Conservation (phyloP, 352 stramenopile species). For the Pythium chondricola region DNA sequence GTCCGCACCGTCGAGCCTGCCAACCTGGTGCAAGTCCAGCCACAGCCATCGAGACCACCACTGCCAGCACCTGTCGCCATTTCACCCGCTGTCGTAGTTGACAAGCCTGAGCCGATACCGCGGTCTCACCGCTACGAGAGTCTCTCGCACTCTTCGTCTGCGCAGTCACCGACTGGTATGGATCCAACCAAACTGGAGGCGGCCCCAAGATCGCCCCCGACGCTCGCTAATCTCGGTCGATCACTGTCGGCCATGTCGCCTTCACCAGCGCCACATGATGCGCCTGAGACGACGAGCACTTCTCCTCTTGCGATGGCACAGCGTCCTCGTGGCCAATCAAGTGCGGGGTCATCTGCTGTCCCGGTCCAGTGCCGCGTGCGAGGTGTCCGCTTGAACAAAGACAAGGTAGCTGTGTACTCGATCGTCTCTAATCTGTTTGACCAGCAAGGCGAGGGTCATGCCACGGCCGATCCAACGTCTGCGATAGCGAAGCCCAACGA, state of each 20-base stretch:
- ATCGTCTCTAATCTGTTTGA: slow-evolving; percentile 36
- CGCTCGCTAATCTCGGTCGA: background rate
- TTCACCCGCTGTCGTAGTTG: too few species aligned
- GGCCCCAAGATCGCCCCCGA: background rate
- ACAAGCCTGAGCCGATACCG: background rate
- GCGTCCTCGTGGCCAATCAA: slow-evolving; percentile 2
- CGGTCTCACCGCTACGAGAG: slow-evolving; percentile 9
- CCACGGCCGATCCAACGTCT: background rate
- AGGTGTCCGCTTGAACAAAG: slow-evolving; percentile 42
- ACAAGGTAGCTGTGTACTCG: slow-evolving; percentile 50
- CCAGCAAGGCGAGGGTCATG: background rate
- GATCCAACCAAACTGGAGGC: background rate
- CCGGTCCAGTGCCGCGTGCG: slow-evolving; percentile 45
- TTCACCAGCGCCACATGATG: background rate
- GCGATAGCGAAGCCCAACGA: slow-evolving; percentile 6
- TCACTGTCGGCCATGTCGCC: slow-evolving; percentile 21
- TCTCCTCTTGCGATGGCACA: slow-evolving; percentile 2
- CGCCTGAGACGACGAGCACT: background rate
- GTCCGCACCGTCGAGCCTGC: slow-evolving; percentile 4
- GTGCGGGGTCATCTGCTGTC: slow-evolving; percentile 5
- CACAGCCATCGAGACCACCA: background rate
- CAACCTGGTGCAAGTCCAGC: background rate
- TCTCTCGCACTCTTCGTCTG: slow-evolving; percentile 7
- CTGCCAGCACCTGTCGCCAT: background rate
- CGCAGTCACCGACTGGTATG: background rate